Conservation (phyloP, 2,329 filamentous ascomycete genomes). For the Arachnomyces sp. region DNA sequence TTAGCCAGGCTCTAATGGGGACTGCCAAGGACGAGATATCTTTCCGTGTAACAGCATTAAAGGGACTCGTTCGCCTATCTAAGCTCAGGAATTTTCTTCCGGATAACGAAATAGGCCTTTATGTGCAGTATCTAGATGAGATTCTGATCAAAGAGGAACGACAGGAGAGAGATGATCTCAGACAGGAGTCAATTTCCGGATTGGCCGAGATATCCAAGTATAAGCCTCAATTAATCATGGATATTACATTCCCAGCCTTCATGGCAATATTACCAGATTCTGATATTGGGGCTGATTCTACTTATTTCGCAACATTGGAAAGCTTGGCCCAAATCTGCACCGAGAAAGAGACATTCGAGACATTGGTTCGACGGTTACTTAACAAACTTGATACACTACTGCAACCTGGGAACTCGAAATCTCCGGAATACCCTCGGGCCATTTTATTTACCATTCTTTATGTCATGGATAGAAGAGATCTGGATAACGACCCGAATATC, state of each 20-base stretch:
- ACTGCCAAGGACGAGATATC: conserved; percentile 45
- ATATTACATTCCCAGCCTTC: conserved; percentile 59
- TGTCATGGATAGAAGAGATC: conserved; percentile 48
- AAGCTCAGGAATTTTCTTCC: conserved; percentile 41
- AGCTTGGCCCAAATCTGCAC: conserved; percentile 57
- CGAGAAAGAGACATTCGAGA: conserved; percentile 57
- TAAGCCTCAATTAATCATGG: conserved; percentile 55
- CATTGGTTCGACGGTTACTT: conserved; percentile 54
- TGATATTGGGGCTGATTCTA: conserved; percentile 38
- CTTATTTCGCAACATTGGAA: conserved; percentile 51
- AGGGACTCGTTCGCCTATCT: conserved; percentile 41
- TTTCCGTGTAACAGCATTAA: conserved; percentile 42
- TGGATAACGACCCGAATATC: conserved; percentile 36
- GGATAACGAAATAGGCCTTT: conserved; percentile 46
- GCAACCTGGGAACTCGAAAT: conserved; percentile 39
- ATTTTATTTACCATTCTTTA: conserved; percentile 56
- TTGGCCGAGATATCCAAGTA: conserved; percentile 56
- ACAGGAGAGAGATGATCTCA: conserved; percentile 49
- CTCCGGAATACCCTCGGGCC: conserved; percentile 49
- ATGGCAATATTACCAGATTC: conserved; percentile 56
- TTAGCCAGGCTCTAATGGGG: conserved; percentile 49
- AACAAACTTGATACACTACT: conserved; percentile 55
- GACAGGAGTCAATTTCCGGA: conserved; percentile 50
- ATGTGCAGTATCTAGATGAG: conserved; percentile 52
- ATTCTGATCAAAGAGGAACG: conserved; percentile 54